Evolutionary conservation across 2,329 filamentous ascomycete genomes (phyloP).

Genomic region (Didymella lethalis): DNA sequence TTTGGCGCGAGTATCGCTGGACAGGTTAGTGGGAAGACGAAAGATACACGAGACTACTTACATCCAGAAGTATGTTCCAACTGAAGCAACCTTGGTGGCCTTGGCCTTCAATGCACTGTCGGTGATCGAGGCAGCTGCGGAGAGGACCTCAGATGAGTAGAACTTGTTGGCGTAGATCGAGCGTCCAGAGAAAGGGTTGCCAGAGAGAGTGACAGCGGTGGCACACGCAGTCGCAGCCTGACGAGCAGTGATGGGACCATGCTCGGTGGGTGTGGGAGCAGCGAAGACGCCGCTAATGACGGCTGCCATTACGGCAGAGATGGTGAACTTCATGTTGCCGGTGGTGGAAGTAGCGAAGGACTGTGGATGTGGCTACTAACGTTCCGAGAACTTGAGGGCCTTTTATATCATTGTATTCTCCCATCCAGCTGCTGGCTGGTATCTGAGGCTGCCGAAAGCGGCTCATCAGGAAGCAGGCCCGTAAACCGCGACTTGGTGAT

Average conservation of each 20-base stretch:
- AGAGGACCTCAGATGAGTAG: slow-evolving; percentile 62
- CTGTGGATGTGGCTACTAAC: slow-evolving; percentile 32
- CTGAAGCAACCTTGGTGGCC: slow-evolving; percentile 57
- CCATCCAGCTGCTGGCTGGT: slow-evolving; percentile 7
- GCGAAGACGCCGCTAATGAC: slow-evolving; percentile 48
- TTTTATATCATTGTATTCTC: slow-evolving; percentile 41
- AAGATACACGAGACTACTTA: slow-evolving; percentile 41
- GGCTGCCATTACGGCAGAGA: slow-evolving; percentile 45
- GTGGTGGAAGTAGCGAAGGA: slow-evolving; percentile 29
- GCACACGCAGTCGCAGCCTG: slow-evolving; percentile 43
- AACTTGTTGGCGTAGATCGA: slow-evolving; percentile 62
- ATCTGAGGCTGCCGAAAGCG: slow-evolving; percentile 8
- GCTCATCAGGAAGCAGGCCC: slow-evolving; percentile 50
- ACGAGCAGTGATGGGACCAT: slow-evolving; percentile 47
- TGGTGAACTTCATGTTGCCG: slow-evolving; percentile 48
- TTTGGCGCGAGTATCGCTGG: slow-evolving; percentile 59
- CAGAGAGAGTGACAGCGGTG: slow-evolving; percentile 52
- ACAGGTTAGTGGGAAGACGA: slow-evolving; percentile 25
- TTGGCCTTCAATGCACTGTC: slow-evolving; percentile 60
- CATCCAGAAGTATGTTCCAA: slow-evolving; percentile 64
- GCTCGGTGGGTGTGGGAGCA: slow-evolving; percentile 42
- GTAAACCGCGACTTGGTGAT: slow-evolving; percentile 41
- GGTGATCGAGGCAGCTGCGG: slow-evolving; percentile 66
- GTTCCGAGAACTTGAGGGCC: slow-evolving; percentile 22
- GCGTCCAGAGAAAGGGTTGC: slow-evolving; percentile 62